These are phyloP conservation scores for Thinopyrum obtusiflorum DNA, from an alignment of 202 grass and related monocot genomes.

Conservation along the genomic window DNA sequence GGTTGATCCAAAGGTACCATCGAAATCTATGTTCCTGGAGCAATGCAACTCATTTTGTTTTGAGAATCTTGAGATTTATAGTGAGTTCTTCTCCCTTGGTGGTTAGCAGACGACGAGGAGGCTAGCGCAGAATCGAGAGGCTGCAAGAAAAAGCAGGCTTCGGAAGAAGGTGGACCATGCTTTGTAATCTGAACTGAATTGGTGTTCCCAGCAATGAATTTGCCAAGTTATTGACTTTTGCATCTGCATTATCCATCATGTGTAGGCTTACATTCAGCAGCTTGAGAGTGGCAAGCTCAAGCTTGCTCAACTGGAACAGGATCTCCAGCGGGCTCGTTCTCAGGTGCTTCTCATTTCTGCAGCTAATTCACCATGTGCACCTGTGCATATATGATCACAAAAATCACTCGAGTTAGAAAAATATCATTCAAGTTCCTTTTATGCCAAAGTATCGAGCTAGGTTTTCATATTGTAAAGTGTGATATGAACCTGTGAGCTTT, in stretches of 20 bases:
- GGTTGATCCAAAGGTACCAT: conserved; percentile 66
- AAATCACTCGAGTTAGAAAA: neutral
- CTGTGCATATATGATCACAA: neutral
- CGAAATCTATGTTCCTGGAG: neutral
- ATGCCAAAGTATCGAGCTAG: neutral
- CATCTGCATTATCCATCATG: neutral
- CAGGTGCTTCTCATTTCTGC: conserved; percentile 46
- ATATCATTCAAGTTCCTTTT: neutral
- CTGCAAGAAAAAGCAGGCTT: conserved; percentile 82
- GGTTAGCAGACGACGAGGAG: conserved; percentile 55
- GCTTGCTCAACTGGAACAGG: conserved; percentile 74
- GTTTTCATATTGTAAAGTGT: neutral
- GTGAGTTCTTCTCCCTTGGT: neutral
- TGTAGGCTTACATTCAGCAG: conserved; percentile 86
- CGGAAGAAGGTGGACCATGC: conserved; percentile 65
- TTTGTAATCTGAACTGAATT: neutral
- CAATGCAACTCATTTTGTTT: neutral
- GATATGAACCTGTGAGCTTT: conserved; percentile 17
- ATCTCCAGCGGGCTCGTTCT: conserved; percentile 62
- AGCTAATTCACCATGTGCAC: neutral
- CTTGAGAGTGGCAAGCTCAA: conserved; percentile 79
- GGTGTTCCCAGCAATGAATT: neutral
- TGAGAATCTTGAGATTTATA: neutral
- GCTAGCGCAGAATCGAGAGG: conserved; percentile 90
- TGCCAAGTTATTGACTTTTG: neutral